Percentiles rank a stretch among this genome's conserved stretches.
Conservation (phyloP, 257 asterid species). For the Striga asiatica region DNA sequence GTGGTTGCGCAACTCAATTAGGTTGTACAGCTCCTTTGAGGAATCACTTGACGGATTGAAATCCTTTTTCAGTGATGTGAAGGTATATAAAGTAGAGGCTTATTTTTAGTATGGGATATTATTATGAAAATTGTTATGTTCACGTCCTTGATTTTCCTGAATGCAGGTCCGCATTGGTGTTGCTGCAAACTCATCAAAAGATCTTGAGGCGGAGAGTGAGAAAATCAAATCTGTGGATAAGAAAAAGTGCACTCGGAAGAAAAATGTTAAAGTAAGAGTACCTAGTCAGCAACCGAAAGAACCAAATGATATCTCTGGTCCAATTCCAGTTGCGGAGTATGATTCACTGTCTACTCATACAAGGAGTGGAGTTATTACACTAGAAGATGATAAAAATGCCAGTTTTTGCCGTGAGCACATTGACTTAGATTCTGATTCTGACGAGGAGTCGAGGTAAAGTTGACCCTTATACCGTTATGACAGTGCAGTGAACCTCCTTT, state of each 20-base stretch:
- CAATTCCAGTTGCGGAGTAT: constrained; percentile 18
- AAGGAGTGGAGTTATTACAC: constrained; percentile 18
- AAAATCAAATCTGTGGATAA: constrained; percentile 23
- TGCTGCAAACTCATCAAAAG: constrained; percentile 24
- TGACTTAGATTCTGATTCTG: constrained; percentile 57
- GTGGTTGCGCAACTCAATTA: constrained; percentile 89
- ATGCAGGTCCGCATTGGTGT: constrained; percentile 50
- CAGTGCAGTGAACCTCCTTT: background rate
- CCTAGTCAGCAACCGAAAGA: constrained; percentile 22
- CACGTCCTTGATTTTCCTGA: constrained; percentile 1
- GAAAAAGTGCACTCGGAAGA: constrained; percentile 22
- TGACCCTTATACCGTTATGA: constrained; percentile 10
- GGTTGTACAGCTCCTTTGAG: constrained; percentile 49
- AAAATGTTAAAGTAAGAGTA: constrained; percentile 20
- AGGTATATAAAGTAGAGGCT: constrained; percentile 31
- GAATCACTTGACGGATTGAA: constrained; percentile 57
- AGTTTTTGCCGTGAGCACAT: constrained; percentile 25
- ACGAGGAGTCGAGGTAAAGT: constrained; percentile 42
- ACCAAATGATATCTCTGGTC: constrained; percentile 22
- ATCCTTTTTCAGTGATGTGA: constrained; percentile 63
- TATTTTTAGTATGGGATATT: background rate
- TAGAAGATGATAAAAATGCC: constrained; percentile 25
- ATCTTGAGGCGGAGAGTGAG: constrained; percentile 24
- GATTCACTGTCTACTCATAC: constrained; percentile 18
- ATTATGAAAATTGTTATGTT: constrained; percentile 8